phyloP scores from a whole-genome alignment of 257 asterid genomes.

The Avicennia marina region DNA sequence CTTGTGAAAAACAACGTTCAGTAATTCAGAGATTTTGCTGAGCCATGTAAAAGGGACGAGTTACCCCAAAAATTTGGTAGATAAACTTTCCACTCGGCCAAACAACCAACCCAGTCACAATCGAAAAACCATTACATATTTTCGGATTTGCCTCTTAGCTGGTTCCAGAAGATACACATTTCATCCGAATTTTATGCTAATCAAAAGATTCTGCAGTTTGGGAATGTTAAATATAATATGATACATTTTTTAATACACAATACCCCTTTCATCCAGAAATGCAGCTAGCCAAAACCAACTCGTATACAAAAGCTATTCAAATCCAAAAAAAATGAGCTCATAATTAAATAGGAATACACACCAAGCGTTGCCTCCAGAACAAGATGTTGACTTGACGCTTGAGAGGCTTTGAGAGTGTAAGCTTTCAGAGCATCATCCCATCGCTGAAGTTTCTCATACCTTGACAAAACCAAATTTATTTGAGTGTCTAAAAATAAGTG shows the following conservation, averaged over 20 bases:
- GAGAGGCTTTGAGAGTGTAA: conserved; percentile 87
- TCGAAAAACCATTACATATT: background rate
- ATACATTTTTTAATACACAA: background rate
- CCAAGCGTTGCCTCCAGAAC: conserved; percentile 97
- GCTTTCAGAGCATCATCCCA: conserved; percentile 99
- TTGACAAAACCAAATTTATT: conserved; percentile 27
- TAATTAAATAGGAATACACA: conserved; percentile 31
- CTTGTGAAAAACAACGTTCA: conserved; percentile 1
- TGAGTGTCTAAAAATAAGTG: conserved; percentile 11
- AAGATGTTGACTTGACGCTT: conserved; percentile 67
- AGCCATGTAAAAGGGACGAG: background rate
- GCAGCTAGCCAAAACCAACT: conserved; percentile 13
- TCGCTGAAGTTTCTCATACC: conserved; percentile 98
- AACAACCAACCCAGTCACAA: background rate
- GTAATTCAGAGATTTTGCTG: background rate
- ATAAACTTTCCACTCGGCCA: no score
- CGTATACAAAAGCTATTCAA: background rate
- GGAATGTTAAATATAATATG: no score
- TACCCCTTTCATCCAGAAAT: conserved; percentile 5
- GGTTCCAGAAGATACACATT: conserved; percentile 2
- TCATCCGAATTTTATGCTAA: conserved; percentile 5
- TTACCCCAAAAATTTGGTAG: background rate
- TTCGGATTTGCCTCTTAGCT: background rate
- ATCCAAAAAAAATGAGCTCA: conserved; percentile 5
- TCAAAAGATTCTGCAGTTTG: background rate